Evolutionary conservation across 2,329 filamentous ascomycete species (phyloP).

Genomic region (Paecilomyces niveus): DNA sequence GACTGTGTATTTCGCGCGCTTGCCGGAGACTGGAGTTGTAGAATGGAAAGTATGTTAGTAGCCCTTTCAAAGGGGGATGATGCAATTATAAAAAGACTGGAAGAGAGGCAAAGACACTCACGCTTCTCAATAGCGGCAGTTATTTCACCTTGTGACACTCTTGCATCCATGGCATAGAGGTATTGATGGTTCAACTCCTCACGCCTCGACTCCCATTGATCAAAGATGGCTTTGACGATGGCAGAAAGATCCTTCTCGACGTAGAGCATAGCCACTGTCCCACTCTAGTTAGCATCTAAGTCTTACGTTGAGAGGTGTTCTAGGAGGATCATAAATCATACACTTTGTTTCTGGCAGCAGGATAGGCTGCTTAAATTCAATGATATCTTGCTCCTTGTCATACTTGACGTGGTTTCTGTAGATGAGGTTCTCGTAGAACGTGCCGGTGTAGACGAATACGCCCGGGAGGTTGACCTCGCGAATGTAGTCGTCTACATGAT

Average conservation of each 20-base stretch:
- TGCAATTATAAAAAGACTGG: neutral
- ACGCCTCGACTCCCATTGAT: constrained; percentile 13
- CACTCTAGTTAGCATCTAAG: neutral
- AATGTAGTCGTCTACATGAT: constrained; percentile 13
- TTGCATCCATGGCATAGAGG: neutral
- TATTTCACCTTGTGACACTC: neutral
- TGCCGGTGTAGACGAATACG: constrained; percentile 12
- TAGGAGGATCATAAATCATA: neutral
- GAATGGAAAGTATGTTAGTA: neutral
- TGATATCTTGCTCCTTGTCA: neutral
- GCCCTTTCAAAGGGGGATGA: neutral
- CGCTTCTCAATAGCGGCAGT: neutral
- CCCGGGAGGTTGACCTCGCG: constrained; percentile 10
- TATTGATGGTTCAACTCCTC: constrained; percentile 3
- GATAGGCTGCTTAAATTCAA: constrained; percentile 10
- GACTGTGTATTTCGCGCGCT: constrained; percentile 10
- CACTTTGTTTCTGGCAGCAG: constrained; percentile 6
- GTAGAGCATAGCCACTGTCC: constrained; percentile 11
- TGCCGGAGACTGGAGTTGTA: constrained; percentile 8
- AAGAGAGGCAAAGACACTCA: neutral
- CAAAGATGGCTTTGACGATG: constrained; percentile 11
- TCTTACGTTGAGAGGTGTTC: neutral
- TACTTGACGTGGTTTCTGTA: constrained; percentile 7
- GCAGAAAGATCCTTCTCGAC: constrained; percentile 11
- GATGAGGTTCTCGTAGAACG: constrained; percentile 12